Evolutionary conservation across 192 early-diverging fungal species (phyloP).

Genomic region (Gaertneriomyces sp.): DNA sequence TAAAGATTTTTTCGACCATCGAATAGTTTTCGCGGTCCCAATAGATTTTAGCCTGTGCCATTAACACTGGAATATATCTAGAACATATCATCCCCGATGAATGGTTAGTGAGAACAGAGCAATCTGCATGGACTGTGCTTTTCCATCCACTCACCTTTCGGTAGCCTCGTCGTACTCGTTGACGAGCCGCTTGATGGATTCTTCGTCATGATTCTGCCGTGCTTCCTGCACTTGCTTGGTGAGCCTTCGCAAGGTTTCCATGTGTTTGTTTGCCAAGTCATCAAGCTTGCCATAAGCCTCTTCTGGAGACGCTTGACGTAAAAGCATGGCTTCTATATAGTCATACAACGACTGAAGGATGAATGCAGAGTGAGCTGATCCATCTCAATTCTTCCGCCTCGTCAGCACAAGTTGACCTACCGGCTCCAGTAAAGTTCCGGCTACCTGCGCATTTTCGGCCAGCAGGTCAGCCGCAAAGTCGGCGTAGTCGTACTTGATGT

Average conservation of each 20-base stretch:
- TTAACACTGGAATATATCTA: constrained; percentile 60
- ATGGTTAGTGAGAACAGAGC: background rate
- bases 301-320: constrained; percentile 55
- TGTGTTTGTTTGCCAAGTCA: constrained; percentile 55
- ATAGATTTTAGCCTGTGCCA: constrained; percentile 66
- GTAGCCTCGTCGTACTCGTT: constrained; percentile 60
- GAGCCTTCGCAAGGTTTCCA: constrained; percentile 53
- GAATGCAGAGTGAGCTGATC: background rate
- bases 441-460: constrained; percentile 49
- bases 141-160: constrained; percentile 35
- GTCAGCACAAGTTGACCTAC: constrained; percentile 14
- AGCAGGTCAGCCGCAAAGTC: constrained; percentile 59
- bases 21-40: constrained; percentile 63
- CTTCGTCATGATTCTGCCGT: constrained; percentile 55
- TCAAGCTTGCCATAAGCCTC: constrained; percentile 62
- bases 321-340: constrained; percentile 53
- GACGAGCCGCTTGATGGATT: constrained; percentile 51
- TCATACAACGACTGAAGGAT: constrained; percentile 49
- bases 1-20: constrained; percentile 62
- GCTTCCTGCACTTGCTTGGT: constrained; percentile 63
- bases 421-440: constrained; percentile 28
- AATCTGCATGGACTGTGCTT: background rate
- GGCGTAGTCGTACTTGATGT: constrained; percentile 57
- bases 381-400: background rate
- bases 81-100: background rate